Evolutionary conservation across 1,139 yeast species (phyloP).

Genomic region (Kodamaea sp.): DNA sequence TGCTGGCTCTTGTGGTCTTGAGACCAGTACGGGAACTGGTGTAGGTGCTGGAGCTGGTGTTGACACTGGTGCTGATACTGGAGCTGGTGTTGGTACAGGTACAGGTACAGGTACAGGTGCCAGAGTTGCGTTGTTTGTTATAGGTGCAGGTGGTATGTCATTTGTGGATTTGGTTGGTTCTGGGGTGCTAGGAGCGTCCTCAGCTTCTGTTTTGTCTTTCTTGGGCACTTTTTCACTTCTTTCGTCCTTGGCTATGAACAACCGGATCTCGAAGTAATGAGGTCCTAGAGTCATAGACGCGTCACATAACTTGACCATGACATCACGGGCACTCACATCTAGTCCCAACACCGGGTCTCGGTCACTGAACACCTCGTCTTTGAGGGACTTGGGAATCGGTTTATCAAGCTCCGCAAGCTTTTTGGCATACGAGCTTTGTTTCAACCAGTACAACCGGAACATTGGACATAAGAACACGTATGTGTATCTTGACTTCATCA

Average conservation of each 20-base stretch:
- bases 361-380: slow-evolving; percentile 27
- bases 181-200: neutral
- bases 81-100: slow-evolving; percentile 1
- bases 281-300: slow-evolving; percentile 76
- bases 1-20: neutral
- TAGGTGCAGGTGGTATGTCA: neutral
- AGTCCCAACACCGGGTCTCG: slow-evolving; percentile 45
- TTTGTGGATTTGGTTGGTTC: neutral
- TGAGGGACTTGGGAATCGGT: slow-evolving; percentile 26
- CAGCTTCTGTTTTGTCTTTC: slow-evolving; percentile 10
- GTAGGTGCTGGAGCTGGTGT: slow-evolving; percentile 8
- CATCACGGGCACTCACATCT: slow-evolving; percentile 68
- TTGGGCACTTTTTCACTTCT: slow-evolving; percentile 32
- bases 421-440: slow-evolving; percentile 51
- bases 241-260: slow-evolving; percentile 83
- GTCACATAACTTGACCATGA: slow-evolving; percentile 87
- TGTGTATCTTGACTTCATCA: slow-evolving; percentile 71
- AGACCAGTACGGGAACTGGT: slow-evolving; percentile 1
- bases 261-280: slow-evolving; percentile 71
- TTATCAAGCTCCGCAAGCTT: slow-evolving; percentile 40
- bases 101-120: slow-evolving; percentile 4
- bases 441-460: slow-evolving; percentile 81
- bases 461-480: slow-evolving; percentile 71
- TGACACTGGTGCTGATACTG: neutral
- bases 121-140: neutral